Conservation (phyloP, 169 alveolate species). For the Neospora caninum region DNA sequence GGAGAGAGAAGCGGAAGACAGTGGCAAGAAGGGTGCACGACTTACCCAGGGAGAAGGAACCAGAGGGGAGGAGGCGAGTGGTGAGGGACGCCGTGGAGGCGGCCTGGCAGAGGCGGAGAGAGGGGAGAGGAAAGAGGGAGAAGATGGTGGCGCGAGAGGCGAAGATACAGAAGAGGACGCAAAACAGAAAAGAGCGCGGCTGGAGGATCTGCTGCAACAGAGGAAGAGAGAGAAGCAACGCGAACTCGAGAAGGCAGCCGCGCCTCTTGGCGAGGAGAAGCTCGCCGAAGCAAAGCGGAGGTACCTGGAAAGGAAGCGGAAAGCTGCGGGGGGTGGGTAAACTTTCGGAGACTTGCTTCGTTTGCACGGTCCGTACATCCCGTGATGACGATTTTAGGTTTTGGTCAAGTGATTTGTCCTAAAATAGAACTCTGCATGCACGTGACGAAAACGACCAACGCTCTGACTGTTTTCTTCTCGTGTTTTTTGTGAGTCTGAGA, state of each 20-base stretch:
- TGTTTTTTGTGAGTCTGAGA: no score
- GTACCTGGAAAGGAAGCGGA: conserved; percentile 16
- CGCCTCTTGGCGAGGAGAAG: conserved; percentile 11
- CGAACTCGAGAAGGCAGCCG: not conserved
- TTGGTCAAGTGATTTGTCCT: no score
- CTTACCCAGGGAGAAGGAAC: not conserved
- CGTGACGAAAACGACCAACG: no score
- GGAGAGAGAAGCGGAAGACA: not conserved
- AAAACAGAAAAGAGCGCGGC: not conserved
- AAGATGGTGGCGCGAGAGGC: not conserved
- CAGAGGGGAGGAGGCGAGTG: not conserved
- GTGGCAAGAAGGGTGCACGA: not conserved
- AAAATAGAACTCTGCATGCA: no score
- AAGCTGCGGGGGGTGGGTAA: not conserved
- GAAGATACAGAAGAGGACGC: not conserved
- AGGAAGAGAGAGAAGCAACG: not conserved
- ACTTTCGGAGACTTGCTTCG: no score
- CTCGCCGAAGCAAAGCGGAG: conserved; percentile 20
- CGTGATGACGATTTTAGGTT: no score
- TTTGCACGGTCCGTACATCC: no score
- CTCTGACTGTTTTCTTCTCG: no score
- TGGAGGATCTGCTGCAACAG: conserved; percentile 10
- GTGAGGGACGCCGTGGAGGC: not conserved
- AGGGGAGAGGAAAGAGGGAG: not conserved
- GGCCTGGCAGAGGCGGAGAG: not conserved